Base-by-base conservation (phyloP, 2,329 filamentous ascomycete genomes). In the Venturia pyrina region DNA sequence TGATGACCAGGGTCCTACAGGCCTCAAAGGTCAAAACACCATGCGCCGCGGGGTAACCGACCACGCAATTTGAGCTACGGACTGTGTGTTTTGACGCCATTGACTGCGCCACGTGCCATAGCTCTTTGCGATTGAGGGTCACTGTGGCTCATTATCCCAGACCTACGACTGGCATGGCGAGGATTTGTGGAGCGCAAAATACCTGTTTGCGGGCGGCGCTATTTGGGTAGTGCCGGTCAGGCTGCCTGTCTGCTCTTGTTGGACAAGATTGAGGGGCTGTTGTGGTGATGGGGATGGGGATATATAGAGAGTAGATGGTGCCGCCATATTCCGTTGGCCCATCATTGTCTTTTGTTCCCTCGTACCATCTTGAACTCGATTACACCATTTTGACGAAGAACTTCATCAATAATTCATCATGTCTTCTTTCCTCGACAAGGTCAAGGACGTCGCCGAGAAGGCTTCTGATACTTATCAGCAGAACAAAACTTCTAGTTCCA, bases 71-170 rank as follows among this genome's bases (percentile, higher is more conserved):
- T 40, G 37, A 40, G 37, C 37, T 40, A 21, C n/a, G 21, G 28
- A 53, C 13, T 34, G 32, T 11, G 32, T 17, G 24, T 4, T 32
- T 15, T 34, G 21, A 56, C 28, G 28, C 28, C 53, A 57, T 57
- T 57, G 53, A 43, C 53, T 57, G 53, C 53, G 53, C 53, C 53
- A 57, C 53, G 53, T 57, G 50, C 24, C 10, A 21, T 32, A 56
- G 50, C n/a, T 56, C 11, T 15, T 8, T 28, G 28, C 5, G 50
- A 56, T 56, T 1, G 21, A 32, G 53, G 32, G 28, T 37, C 6
- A 37, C 17, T 57, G 53, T 57, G 53, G 53, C 53, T 57, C 53
- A 37, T 34, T 8, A 17, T 19, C 28, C 28, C 37, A 7, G 24
- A 3, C 13, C 32, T 34, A 13, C 28, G 28, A 57, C 37, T 57